Evolutionary conservation across 148 eudicot species (phyloP), one percentile per base, ranked within the genome.

Genomic region (Suaeda aralocaspica): DNA sequence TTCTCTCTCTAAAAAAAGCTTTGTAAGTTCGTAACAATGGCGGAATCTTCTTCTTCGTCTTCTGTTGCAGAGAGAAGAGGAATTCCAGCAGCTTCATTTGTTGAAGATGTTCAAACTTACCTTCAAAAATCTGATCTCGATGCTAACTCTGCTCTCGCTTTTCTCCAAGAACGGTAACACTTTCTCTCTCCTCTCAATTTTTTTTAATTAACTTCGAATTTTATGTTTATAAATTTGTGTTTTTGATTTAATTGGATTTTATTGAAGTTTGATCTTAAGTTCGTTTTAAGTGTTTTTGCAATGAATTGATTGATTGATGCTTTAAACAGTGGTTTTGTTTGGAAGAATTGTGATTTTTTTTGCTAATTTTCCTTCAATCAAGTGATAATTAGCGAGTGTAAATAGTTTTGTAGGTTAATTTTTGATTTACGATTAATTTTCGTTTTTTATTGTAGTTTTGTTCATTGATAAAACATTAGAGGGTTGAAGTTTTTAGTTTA

Each of bases 151-250:
- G 77, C 92, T 72, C 92, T 91, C 69, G 77, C 88, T 59, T 89
- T 89, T 73, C 85, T 91, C 68, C 97, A 91, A 82, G 92, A 91
- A 82, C 81, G 97, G 97, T 91, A 39, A n/a, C n/a, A 56, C 52
- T 65, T 45, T 24, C 10, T 65, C 53, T 72, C 59, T 60, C 67
- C 58, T 29, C 58, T 64, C 58, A 57, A 45, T 53, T 66, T 58
- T 66, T 58, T 26, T 44, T 56, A n/a, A 31, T 44, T 60, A 16
- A 30, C 45, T 34, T 4, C 2, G 13, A 16, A 49, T 46, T 18
- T n/a, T 45, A 56, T 0, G 29, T 44, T 30, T 15, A 44, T 30
- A 36, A 2, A 51, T 34, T 30, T 50, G 36, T 50, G 3, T 24
- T 6, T 57, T 19, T 10, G 15, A 16, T 52, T 14, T 12, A 8